Base-by-base conservation (phyloP, 192 early-diverging fungal species). In the Coemansia pectinata region DNA sequence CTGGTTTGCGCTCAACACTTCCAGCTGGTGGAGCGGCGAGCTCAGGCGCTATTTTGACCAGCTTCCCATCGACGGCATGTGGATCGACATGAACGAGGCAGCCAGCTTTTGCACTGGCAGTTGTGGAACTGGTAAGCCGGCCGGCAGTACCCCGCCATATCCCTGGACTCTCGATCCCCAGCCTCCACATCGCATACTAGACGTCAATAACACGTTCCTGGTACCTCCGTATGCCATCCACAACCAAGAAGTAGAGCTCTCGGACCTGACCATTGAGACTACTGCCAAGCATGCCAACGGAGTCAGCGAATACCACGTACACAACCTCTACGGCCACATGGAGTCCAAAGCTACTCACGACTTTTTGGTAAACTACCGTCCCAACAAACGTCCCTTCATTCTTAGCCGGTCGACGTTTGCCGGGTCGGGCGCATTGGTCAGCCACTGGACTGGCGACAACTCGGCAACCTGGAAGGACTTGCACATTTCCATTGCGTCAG, bases 81-180 rank as follows among this genome's bases (percentile, higher is more conserved):
- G 90, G 90, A 88, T 91, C 36, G 90, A 91, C 64, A 91, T 91
- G 90, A 91, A 91, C 73, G 90, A 90, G 69, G 80, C 88, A 1
- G 76, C 83, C 11, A 88, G 77, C 65, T 90, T 90, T 60, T 90
- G 89, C 69, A 76, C 80, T n/a, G 89, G 89, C 8, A 66, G 78
- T 27, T 89, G 88, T 21, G 80, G 83, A 42, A 64, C 78, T 3
- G 69, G 74, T 1, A 67, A 68, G 36, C 66, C 61, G 7, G 67
- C 72, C 8, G 63, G 42, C 29, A 63, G 58, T 21, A 64, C 66
- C 1, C 71, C 72, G 36, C 36, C 39, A 2, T 64, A 57, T 62
- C 62, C 76, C 29, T 75, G 78, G 72, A 27, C 62, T 0, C 25
- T 72, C 8, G 53, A 47, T 23, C 53, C 25, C n/a, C 41, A 40